Evolutionary conservation across 208 protist species (phyloP), one percentile per base, ranked within the genome.

Genomic region (Acanthamoeba sp.): DNA sequence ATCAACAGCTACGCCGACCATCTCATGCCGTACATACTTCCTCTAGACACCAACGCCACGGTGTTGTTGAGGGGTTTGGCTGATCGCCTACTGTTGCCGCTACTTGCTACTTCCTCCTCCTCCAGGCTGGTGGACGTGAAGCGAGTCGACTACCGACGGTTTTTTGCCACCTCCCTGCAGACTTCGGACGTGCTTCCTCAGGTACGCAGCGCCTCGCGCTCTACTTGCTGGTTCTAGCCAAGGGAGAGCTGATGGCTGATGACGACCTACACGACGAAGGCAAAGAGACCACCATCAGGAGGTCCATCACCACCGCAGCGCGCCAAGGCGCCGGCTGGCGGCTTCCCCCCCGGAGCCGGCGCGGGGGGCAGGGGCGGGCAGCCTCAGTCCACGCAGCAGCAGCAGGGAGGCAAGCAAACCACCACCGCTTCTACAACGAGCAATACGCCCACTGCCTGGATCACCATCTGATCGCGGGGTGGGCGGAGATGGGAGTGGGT

Each of bases 11-110:
- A 48, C 22, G 71, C 71, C 32, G 38, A 80, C 18, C 12, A 80
- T 18, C 71, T 80, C 32, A 80, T 80, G 71, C 71, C 71, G 71
- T 80, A 48, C 71, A 1, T n/a, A n/a, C n/a, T n/a, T n/a, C n/a
- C n/a, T n/a, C n/a, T n/a, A n/a, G n/a, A n/a, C n/a, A n/a, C n/a
- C n/a, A n/a, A n/a, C n/a, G n/a, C n/a, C n/a, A n/a, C n/a, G n/a
- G n/a, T n/a, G n/a, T n/a, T n/a, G n/a, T n/a, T n/a, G n/a, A n/a
- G n/a, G n/a, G n/a, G n/a, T n/a, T n/a, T n/a, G n/a, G n/a, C n/a
- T n/a, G n/a, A n/a, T n/a, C n/a, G n/a, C n/a, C n/a, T n/a, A n/a
- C n/a, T n/a, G n/a, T 29, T 71, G 62, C 62, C 62, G 62, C 48
- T 55, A 16, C 48, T 55, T 55, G 48, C 48, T 55, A 20, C 48